These are phyloP conservation scores for Phaeosphaeriaceae sp. DNA, from an alignment of 2,329 filamentous ascomycete species.

Conservation along the genomic window DNA sequence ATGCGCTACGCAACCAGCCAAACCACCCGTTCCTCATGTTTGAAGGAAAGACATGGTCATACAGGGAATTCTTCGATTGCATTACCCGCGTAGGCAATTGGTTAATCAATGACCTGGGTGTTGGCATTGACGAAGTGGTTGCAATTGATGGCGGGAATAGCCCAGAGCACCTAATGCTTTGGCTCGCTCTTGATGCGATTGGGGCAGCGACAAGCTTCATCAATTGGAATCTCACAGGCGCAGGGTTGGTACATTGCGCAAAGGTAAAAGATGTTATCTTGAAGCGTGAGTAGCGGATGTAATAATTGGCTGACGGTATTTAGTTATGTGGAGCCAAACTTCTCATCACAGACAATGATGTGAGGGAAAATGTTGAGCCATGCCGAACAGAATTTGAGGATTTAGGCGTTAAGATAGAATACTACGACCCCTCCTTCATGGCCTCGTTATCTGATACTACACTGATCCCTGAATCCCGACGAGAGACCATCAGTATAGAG, in stretches of 20 bases:
- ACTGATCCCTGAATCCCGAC: constrained; percentile 32
- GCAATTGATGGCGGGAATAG: constrained; percentile 46
- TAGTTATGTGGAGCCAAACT: constrained; percentile 58
- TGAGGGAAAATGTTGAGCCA: constrained; percentile 55
- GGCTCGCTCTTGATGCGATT: constrained; percentile 46
- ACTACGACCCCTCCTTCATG: constrained; percentile 37
- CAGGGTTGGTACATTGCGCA: constrained; percentile 44
- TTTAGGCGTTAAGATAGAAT: constrained; percentile 32
- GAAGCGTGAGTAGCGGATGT: neutral
- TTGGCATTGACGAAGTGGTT: constrained; percentile 41
- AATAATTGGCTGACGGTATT: constrained; percentile 51
- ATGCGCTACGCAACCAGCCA: constrained; percentile 45
- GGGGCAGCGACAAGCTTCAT: constrained; percentile 42
- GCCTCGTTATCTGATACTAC: constrained; percentile 27
- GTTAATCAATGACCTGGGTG: constrained; percentile 44
- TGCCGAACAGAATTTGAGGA: constrained; percentile 30
- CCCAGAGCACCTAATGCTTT: constrained; percentile 46
- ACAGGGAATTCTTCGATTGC: constrained; percentile 39
- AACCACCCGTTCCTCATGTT: constrained; percentile 45
- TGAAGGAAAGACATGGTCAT: constrained; percentile 44
- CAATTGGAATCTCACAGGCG: constrained; percentile 47
- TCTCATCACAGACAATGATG: constrained; percentile 53
- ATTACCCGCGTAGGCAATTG: constrained; percentile 42
- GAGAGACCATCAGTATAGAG: constrained; percentile 29
- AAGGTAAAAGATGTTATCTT: constrained; percentile 46